Conservation (phyloP, 2,329 filamentous ascomycete species). For the Aspergillus proliferans region DNA sequence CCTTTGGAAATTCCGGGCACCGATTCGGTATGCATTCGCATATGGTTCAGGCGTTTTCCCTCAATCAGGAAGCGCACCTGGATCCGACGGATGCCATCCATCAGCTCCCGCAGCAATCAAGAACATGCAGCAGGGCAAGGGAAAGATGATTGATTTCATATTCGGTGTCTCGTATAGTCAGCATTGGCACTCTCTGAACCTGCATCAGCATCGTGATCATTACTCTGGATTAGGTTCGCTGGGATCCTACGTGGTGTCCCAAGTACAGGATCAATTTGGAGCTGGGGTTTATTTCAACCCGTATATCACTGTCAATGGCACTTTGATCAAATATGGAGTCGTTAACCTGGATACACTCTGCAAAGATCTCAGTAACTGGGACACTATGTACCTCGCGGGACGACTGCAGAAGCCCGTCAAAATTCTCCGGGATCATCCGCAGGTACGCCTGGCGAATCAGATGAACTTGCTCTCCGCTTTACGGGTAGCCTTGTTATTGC, state of each 20-base stretch:
- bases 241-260: conserved; percentile 77
- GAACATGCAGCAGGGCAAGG: conserved; percentile 77
- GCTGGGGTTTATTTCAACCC: conserved; percentile 98
- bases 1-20: conserved; percentile 83
- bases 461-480: conserved; percentile 90
- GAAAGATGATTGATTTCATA: conserved; percentile 98
- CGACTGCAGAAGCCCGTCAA: conserved; percentile 96
- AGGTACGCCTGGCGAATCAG: conserved; percentile 89
- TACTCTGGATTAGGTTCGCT: conserved; percentile 81
- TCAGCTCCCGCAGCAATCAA: conserved; percentile 73
- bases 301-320: conserved; percentile 88
- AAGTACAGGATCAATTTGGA: conserved; percentile 79
- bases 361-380: conserved; percentile 80
- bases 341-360: conserved; percentile 89
- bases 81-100: conserved; percentile 56
- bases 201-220: conserved; percentile 81
- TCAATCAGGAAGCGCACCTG: conserved; percentile 52
- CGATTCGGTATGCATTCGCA: conserved; percentile 92
- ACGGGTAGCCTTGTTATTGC: conserved; percentile 77
- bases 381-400: conserved; percentile 92
- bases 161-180: conserved; percentile 91
- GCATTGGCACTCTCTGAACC: conserved; percentile 93
- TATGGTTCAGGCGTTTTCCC: conserved; percentile 97
- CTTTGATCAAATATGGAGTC: conserved; percentile 95
- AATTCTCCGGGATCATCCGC: conserved; percentile 88